Conservation (phyloP, 768 basidiomycete genomes). For the Leccinum obscurum region DNA sequence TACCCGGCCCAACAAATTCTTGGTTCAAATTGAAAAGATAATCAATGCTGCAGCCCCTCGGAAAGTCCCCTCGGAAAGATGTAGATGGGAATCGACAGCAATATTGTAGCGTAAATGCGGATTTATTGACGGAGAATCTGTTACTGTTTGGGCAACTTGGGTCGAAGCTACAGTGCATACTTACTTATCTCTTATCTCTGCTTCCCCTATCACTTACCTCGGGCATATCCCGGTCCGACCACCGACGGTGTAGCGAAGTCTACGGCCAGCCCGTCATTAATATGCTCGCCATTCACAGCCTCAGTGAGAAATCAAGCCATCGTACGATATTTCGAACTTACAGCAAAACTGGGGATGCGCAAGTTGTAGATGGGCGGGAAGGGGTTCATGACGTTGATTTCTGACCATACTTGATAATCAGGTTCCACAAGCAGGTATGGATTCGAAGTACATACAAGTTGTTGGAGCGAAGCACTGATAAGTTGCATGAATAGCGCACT, state of each 20-base stretch:
- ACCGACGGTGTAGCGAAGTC: too few relatives aligned
- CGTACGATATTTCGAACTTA: neutral
- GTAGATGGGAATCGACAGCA: neutral
- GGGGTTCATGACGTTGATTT: neutral
- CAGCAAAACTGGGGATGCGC: neutral
- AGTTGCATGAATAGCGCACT: neutral
- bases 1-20: neutral
- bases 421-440: neutral
- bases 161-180: neutral
- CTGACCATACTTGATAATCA: neutral
- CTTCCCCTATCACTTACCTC: neutral
- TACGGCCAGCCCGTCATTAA: neutral
- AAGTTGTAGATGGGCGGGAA: neutral
- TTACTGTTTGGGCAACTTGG: neutral
- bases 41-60: neutral
- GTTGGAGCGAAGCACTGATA: neutral
- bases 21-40: neutral
- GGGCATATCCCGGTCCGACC: neutral
- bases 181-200: too few relatives aligned
- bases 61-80: neutral
- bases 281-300: neutral
- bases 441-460: neutral
- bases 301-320: neutral
- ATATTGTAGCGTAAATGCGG: neutral
- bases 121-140: neutral